Conservation (phyloP, 2,329 filamentous ascomycete genomes). For the Fusarium verrucosum region DNA sequence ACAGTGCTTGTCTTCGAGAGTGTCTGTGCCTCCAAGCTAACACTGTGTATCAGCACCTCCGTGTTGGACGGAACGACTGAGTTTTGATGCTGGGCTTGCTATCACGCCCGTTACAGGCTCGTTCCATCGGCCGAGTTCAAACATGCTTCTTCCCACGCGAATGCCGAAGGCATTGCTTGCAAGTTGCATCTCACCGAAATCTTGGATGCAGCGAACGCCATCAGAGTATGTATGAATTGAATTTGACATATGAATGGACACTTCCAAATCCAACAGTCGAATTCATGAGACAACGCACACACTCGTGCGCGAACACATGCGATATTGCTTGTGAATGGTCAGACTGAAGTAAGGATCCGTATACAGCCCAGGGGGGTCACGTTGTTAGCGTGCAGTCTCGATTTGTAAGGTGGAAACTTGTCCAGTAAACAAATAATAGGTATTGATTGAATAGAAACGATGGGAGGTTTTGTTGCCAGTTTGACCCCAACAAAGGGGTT, state of each 20-base stretch:
- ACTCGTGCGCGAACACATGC: conserved; percentile 23
- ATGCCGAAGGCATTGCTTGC: conserved; percentile 12
- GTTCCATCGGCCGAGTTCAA: not conserved
- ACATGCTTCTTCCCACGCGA: conserved; percentile 1
- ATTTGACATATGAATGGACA: not conserved
- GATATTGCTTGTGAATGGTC: conserved; percentile 29
- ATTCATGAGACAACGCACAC: conserved; percentile 8
- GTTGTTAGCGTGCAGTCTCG: conserved; percentile 32
- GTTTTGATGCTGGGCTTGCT: not conserved
- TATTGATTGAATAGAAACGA: conserved; percentile 10
- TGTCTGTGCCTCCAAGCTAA: conserved; percentile 12
- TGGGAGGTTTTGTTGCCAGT: conserved; percentile 16
- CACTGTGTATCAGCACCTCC: conserved; percentile 34
- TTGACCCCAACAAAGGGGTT: conserved; percentile 14
- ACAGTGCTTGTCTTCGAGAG: conserved; percentile 33
- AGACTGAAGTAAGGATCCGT: conserved; percentile 26
- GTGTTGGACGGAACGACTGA: not conserved
- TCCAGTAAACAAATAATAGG: conserved; percentile 17
- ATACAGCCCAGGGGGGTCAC: conserved; percentile 27
- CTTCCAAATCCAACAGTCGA: not conserved
- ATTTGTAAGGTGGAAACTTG: conserved; percentile 16
- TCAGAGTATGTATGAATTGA: conserved; percentile 2
- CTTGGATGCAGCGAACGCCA: conserved; percentile 11
- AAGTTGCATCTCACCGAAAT: conserved; percentile 24
- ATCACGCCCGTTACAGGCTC: conserved; percentile 12